phyloP scores from a whole-genome alignment of 306 rosid species.

The Quercus engelmannii region DNA sequence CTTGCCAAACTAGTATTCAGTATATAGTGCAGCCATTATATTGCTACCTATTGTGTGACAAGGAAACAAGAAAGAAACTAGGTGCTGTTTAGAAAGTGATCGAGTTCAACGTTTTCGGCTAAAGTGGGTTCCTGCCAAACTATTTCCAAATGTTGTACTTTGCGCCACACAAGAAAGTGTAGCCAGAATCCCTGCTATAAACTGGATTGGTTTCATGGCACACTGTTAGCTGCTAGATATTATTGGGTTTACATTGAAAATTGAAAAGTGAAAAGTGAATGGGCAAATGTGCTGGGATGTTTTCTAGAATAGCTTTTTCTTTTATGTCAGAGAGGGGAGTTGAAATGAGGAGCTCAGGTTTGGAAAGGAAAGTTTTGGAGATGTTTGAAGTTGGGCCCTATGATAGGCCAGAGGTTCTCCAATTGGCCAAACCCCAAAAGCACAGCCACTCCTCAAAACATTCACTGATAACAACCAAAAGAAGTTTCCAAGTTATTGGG shows the following conservation, averaged over 20 bases:
- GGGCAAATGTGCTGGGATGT: no score
- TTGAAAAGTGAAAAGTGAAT: no score
- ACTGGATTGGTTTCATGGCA: not conserved
- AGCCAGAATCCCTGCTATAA: not conserved
- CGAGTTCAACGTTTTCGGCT: not conserved
- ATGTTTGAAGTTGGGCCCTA: slow-evolving; percentile 51
- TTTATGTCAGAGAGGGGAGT: not conserved
- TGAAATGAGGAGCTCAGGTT: slow-evolving; percentile 3
- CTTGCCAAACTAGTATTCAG: not conserved
- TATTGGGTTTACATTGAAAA: no score
- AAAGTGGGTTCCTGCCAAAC: not conserved
- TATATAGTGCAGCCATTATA: not conserved
- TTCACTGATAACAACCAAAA: slow-evolving; percentile 41
- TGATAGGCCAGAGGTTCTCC: slow-evolving; percentile 62
- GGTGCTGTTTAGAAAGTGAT: not conserved
- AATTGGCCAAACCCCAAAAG: slow-evolving; percentile 42
- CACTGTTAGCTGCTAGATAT: no score
- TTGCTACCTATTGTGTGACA: not conserved
- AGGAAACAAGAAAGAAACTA: not conserved
- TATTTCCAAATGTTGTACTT: not conserved
- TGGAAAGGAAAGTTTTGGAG: slow-evolving; percentile 32
- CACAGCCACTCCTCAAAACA: slow-evolving; percentile 48
- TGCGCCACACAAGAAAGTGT: not conserved
- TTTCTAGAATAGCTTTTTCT: no score
- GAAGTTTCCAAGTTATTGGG: slow-evolving; percentile 68